Base-by-base conservation (phyloP, 495 filamentous ascomycete species). In the Talaromyces nanjingensis region DNA sequence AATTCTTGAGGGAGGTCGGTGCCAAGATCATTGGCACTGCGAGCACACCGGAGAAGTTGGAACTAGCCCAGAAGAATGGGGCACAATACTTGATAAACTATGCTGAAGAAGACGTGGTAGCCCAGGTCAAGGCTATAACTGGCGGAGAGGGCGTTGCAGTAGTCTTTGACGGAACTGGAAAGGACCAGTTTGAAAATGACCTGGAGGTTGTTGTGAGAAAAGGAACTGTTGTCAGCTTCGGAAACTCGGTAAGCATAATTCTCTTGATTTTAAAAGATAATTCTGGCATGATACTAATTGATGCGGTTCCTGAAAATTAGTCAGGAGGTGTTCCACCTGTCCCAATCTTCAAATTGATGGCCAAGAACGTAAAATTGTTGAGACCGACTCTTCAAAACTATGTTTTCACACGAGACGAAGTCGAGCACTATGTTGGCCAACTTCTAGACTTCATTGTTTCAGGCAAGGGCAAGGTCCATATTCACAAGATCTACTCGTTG, bases 111-210 rank as follows among this genome's bases (percentile, higher is more conserved):
- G 81, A 84, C 62, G 79, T 87, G 34, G 74, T 80, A 47, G 62
- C 70, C 14, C 71, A 72, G 65, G 82, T 89, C 16, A 75, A 74
- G 62, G 82, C 88, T 67, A 82, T 88, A 42, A 90, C 88, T 0
- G 72, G 70, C 0, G 81, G 83, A 2, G 66, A 81, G 60, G 91
- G 91, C 9, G 86, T 88, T 4, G 72, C 70, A 25, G 88, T 84
- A 14, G 84, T 93, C n/a, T 92, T 89, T 72, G 91, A 94, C 73
- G 83, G 86, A n/a, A 88, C 92, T 34, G 91, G 91, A 3, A 86
- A 85, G 76, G 73, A 74, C 18, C 92, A 91, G 0, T 92, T 91
- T 73, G 89, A 93, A 58, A 70, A 78, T 31, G 84, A 85, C 71
- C 68, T 94, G 63, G 83, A 88, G 52, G 82, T 83, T 59, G 68